phyloP scores from a whole-genome alignment of 1,284 basidiomycete genomes.

The Ustilago hordei region DNA sequence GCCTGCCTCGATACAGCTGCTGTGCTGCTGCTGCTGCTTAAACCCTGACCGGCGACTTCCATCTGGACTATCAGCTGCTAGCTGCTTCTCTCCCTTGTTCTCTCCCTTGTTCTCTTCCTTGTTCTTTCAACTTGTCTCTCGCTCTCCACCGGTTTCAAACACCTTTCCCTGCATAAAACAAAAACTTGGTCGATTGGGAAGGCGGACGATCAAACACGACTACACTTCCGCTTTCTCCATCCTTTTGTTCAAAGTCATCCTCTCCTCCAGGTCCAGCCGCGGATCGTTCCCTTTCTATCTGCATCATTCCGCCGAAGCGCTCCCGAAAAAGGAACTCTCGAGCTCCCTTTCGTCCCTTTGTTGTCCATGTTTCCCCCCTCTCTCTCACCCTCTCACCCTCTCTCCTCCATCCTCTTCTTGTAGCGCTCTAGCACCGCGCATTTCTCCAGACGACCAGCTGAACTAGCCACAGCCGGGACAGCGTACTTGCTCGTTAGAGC shows the following conservation, averaged over 20 bases:
- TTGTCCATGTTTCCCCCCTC: not conserved
- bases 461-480: not conserved
- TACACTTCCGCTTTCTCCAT: not conserved
- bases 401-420: not conserved
- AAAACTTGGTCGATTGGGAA: not conserved
- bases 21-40: not conserved
- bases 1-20: not conserved
- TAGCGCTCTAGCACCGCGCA: not conserved
- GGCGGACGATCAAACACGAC: not conserved
- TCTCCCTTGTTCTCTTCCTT: not conserved
- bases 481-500: not conserved
- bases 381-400: not conserved
- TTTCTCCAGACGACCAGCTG: not conserved
- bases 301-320: conserved; percentile 8
- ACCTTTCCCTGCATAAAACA: conserved; percentile 12
- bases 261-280: not conserved
- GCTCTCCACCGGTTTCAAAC: conserved; percentile 15
- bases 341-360: conserved; percentile 2
- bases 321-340: conserved; percentile 8
- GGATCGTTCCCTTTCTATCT: not conserved
- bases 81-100: conserved; percentile 2
- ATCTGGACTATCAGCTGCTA: not conserved
- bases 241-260: not conserved
- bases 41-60: too few species aligned
- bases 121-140: not conserved